Percentiles rank a stretch among this genome's conserved stretches.
Conservation (phyloP, 2,329 filamentous ascomycete genomes). For the Anthostomella pinea region DNA sequence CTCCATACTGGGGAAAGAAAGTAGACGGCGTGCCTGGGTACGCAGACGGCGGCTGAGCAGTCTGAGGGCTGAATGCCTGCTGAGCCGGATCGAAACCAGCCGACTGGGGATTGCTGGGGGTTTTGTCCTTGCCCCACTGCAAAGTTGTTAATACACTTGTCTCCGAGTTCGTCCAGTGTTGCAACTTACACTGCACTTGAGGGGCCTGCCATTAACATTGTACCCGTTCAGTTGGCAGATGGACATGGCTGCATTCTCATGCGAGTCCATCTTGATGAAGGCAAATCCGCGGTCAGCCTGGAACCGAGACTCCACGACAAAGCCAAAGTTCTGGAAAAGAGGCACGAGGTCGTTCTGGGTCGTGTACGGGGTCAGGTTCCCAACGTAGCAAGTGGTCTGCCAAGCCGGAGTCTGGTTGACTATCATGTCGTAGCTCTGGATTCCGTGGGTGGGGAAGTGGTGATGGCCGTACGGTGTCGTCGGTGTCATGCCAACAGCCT, state of each 20-base stretch:
- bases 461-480: conserved; percentile 96
- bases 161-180: conserved; percentile 13
- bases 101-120: conserved; percentile 67
- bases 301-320: conserved; percentile 94
- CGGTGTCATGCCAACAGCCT: conserved; percentile 95
- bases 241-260: conserved; percentile 97
- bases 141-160: conserved; percentile 32
- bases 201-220: conserved; percentile 91
- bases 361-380: conserved; percentile 96
- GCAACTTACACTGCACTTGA: conserved; percentile 94
- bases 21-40: conserved; percentile 75
- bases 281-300: conserved; percentile 97
- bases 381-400: conserved; percentile 98
- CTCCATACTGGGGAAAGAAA: conserved; percentile 94
- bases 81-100: conserved; percentile 75
- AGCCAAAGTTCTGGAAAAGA: conserved; percentile 97
- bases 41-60: conserved; percentile 63
- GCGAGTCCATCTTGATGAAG: conserved; percentile 98
- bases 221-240: conserved; percentile 98
- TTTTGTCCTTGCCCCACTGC: conserved; percentile 99
- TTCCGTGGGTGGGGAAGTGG: conserved; percentile 94
- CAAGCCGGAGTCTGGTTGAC: conserved; percentile 91
- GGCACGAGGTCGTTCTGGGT: conserved; percentile 96
- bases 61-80: conserved; percentile 68
- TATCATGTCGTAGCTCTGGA: conserved; percentile 97